phyloP scores from a whole-genome alignment of 305 asterid species.

The Fraxinus floribunda region DNA sequence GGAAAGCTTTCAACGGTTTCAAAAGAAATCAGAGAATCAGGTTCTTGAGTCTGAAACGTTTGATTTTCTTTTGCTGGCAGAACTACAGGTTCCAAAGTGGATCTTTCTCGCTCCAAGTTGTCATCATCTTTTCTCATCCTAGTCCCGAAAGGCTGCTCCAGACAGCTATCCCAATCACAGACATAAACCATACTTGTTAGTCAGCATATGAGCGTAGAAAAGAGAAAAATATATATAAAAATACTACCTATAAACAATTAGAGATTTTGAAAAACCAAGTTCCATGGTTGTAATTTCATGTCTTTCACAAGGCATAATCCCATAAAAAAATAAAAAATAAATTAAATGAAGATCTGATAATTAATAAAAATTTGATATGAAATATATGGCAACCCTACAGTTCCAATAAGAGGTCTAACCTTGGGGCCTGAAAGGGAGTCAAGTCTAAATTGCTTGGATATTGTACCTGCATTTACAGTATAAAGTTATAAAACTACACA shows the following conservation, averaged over 20 bases:
- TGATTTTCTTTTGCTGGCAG: conserved; percentile 42
- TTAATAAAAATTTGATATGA: conserved; percentile 9
- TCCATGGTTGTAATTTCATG: not conserved
- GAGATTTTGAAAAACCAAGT: conserved; percentile 11
- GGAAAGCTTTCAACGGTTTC: conserved; percentile 54
- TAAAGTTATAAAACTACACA: conserved; percentile 24
- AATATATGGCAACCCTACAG: conserved; percentile 14
- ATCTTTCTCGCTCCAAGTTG: conserved; percentile 30
- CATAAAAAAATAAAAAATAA: not conserved
- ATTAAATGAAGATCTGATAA: conserved; percentile 1
- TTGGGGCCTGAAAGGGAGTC: conserved; percentile 53
- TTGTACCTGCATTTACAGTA: conserved; percentile 59
- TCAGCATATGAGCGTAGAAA: conserved; percentile 12
- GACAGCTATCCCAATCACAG: conserved; percentile 36
- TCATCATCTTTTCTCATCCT: conserved; percentile 14
- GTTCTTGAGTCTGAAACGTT: conserved; percentile 48
- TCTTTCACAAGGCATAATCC: conserved; percentile 1
- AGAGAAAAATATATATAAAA: conserved; percentile 7
- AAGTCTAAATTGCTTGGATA: conserved; percentile 80
- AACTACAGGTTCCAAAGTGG: conserved; percentile 42
- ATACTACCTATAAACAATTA: not conserved
- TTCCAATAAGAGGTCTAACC: conserved; percentile 42
- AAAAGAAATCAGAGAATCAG: conserved; percentile 75
- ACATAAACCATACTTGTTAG: conserved; percentile 22
- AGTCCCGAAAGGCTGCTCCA: conserved; percentile 47